Percentiles rank a stretch among this genome's conserved stretches.
phyloP scores from a whole-genome alignment of 2,329 filamentous ascomycete genomes.

The Aureobasidium sp. region DNA sequence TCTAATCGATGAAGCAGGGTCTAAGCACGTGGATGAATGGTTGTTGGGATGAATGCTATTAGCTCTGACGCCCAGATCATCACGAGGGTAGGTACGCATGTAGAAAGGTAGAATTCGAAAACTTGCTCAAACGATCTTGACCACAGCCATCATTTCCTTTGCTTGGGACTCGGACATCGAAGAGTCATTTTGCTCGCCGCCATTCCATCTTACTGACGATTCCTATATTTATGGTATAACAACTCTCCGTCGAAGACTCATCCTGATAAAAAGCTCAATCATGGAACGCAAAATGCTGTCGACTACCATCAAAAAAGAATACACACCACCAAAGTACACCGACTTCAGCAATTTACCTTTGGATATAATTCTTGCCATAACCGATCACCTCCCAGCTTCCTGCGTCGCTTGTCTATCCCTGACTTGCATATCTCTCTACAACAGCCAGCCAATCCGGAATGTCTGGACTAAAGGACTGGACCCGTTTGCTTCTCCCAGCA shows the following conservation, averaged over 20 bases:
- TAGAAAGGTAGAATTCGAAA: not conserved
- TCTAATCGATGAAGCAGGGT: too few relatives aligned
- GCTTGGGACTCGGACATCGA: not conserved
- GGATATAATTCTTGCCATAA: not conserved
- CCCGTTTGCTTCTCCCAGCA: too few relatives aligned
- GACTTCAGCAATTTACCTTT: not conserved
- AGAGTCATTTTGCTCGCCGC: not conserved
- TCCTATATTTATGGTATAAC: not conserved
- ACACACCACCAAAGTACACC: not conserved
- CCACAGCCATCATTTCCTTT: not conserved
- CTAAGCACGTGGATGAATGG: too few relatives aligned
- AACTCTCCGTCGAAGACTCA: not conserved
- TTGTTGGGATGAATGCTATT: too few relatives aligned
- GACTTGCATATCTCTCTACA: not conserved
- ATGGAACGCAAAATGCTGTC: not conserved
- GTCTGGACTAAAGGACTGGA: not conserved
- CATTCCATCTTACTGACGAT: not conserved
- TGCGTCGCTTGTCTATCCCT: not conserved
- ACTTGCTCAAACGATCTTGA: not conserved
- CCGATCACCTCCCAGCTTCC: not conserved
- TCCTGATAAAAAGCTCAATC: not conserved
- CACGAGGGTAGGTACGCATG: not conserved
- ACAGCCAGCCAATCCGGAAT: not conserved
- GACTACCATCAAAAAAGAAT: not conserved
- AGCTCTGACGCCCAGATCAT: too few relatives aligned